Conservation (phyloP, 225 moss, liverwort and hornwort genomes). For the Bryum argenteum region DNA sequence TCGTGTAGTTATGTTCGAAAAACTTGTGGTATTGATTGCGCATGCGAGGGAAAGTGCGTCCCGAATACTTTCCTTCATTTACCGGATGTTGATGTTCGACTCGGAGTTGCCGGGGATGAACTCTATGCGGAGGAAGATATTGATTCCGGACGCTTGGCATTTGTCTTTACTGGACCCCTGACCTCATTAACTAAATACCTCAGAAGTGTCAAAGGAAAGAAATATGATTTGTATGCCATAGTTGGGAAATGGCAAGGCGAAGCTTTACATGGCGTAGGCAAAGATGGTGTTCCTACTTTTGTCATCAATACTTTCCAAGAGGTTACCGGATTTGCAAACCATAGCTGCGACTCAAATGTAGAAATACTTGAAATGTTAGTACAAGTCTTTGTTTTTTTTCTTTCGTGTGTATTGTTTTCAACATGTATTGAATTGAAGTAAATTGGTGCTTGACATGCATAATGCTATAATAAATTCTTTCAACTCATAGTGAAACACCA, state of each 20-base stretch:
- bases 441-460: slow-evolving; percentile 40
- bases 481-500: neutral
- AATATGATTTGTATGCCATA: slow-evolving; percentile 36
- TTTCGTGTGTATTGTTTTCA: slow-evolving; percentile 39
- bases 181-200: slow-evolving; percentile 12
- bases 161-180: slow-evolving; percentile 44
- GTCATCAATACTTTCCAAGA: slow-evolving; percentile 34
- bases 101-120: slow-evolving; percentile 44
- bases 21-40: slow-evolving; percentile 38
- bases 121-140: slow-evolving; percentile 35
- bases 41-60: slow-evolving; percentile 42
- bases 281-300: slow-evolving; percentile 37
- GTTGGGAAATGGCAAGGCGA: slow-evolving; percentile 40
- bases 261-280: slow-evolving; percentile 13
- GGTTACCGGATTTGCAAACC: slow-evolving; percentile 41
- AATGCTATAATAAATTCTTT: neutral
- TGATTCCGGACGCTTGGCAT: slow-evolving; percentile 32
- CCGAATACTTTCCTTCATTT: slow-evolving; percentile 44
- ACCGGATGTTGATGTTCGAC: slow-evolving; percentile 13
- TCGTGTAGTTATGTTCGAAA: slow-evolving; percentile 27
- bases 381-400: slow-evolving; percentile 38
- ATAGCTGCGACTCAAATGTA: slow-evolving; percentile 45
- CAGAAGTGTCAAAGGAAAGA: neutral
- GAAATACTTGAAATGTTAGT: slow-evolving; percentile 60
- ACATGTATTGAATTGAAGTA: neutral